Conservation (phyloP, 1,139 yeast species). For the Candida sanyaensis region DNA sequence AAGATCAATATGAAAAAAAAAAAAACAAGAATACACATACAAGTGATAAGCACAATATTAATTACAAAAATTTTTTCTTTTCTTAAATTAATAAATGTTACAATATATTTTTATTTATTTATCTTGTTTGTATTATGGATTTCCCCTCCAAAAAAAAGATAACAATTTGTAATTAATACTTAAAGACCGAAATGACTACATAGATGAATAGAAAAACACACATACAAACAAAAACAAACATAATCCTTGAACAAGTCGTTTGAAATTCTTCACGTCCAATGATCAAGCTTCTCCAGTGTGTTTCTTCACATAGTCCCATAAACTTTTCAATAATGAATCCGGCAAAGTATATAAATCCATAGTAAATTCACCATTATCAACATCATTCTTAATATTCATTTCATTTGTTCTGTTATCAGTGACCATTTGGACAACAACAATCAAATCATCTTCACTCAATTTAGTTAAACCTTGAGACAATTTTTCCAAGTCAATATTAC, state of each 20-base stretch:
- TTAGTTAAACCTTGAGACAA: constrained; percentile 89
- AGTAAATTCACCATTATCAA: constrained; percentile 95
- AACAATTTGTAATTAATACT: not conserved
- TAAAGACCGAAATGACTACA: not conserved
- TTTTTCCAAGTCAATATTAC: constrained; percentile 82
- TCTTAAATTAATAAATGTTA: constrained; percentile 1
- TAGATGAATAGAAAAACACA: not conserved
- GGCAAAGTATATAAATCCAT: constrained; percentile 95
- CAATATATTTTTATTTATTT: constrained; percentile 2
- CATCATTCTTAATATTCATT: constrained; percentile 94
- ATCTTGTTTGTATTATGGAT: not conserved
- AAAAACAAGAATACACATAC: too few species aligned
- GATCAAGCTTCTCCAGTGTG: constrained; percentile 44
- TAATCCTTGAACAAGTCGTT: too few species aligned
- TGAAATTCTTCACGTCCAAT: not conserved
- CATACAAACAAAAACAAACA: not conserved
- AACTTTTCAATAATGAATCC: constrained; percentile 84
- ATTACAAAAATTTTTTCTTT: too few species aligned
- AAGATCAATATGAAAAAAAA: too few species aligned
- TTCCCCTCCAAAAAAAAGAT: too few species aligned
- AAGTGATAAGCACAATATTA: too few species aligned
- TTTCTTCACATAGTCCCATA: constrained; percentile 92
- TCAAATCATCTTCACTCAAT: constrained; percentile 86
- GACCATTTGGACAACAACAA: constrained; percentile 96
- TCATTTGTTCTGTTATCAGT: constrained; percentile 94